Percentiles rank a stretch among this genome's conserved stretches.
phyloP scores from a whole-genome alignment of 2,329 filamentous ascomycete species.

The Penicillium palitans region DNA sequence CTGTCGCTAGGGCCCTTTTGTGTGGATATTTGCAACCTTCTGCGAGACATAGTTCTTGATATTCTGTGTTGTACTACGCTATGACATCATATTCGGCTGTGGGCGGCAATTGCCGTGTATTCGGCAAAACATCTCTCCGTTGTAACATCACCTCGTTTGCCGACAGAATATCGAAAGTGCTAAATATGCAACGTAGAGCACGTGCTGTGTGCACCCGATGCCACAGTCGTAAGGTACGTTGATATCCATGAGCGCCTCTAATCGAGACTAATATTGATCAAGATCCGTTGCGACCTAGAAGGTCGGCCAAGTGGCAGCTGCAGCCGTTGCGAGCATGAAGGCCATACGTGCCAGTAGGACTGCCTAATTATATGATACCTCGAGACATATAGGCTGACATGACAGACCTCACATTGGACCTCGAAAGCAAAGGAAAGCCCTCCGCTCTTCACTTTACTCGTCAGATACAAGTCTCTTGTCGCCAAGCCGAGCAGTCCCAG shows the following conservation, averaged over 20 bases:
- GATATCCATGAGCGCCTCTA: neutral
- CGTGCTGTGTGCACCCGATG: slow-evolving; percentile 11
- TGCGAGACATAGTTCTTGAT: no score
- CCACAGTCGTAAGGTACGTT: slow-evolving; percentile 8
- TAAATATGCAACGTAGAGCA: slow-evolving; percentile 6
- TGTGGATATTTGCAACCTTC: no score
- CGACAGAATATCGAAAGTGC: neutral
- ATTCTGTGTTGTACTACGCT: no score
- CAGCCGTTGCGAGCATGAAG: slow-evolving; percentile 8
- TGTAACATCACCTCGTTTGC: neutral
- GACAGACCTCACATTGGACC: slow-evolving; percentile 3
- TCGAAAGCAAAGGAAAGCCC: slow-evolving; percentile 1
- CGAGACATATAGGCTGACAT: neutral
- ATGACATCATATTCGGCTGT: neutral
- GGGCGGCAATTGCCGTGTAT: neutral
- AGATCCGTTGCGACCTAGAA: slow-evolving; percentile 16
- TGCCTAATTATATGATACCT: neutral
- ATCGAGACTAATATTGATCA: neutral
- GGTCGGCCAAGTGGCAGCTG: slow-evolving; percentile 4
- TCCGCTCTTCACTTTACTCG: neutral
- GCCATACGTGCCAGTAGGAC: slow-evolving; percentile 7
- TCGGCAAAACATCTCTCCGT: slow-evolving; percentile 4
- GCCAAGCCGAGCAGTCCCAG: neutral
- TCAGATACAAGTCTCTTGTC: neutral
- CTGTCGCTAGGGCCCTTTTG: no score